Evolutionary conservation across 192 early-diverging fungal species (phyloP), one percentile per base, ranked within the genome.

Genomic region (Nowakowskiella sp.): DNA sequence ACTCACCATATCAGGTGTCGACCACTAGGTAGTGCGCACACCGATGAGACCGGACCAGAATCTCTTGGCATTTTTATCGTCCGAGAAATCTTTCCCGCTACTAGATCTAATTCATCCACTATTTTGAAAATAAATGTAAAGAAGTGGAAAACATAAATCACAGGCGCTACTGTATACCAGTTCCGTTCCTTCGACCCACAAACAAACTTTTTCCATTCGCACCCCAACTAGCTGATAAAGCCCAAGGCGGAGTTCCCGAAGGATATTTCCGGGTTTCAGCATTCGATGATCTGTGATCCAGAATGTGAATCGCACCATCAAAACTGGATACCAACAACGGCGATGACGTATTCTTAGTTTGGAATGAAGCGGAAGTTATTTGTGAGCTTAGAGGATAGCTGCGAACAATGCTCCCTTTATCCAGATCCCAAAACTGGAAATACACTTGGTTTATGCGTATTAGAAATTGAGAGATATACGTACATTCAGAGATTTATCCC

Each of bases 101-200:
- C 66, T 57, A 86, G 68, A 60, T 94, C 90, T 62, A 80, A 92
- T 62, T 95, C 95, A 64, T 98, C 93, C 6, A 98, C 84, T 79
- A 42, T 8, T 1, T 51, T 47, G 25, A 59, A 29, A 28, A 7
- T 34, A 39, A 29, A 23, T 6, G 31, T 3, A 0, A 8, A 1
- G 22, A 13, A 7, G 13, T 22, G 30, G 16, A 36, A 47, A 10
- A n/a, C 29, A 52, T 7, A 25, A 6, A 24, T 3, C 33, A 44
- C 25, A 6, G 0, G 47, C 7, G 6, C 4, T 30, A 66, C 9
- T 16, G 7, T 31, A 45, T 61, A 84, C 83, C 80, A 10, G 83
- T 85, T 21, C 85, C 85, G 73, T 95, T 94, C 34, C 95, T 73
- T 19, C 95, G 71, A 0, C 93, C 95, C 53, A 85, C 72, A 53